Conservation (phyloP, 306 rosid species). For the Sindora glabra region DNA sequence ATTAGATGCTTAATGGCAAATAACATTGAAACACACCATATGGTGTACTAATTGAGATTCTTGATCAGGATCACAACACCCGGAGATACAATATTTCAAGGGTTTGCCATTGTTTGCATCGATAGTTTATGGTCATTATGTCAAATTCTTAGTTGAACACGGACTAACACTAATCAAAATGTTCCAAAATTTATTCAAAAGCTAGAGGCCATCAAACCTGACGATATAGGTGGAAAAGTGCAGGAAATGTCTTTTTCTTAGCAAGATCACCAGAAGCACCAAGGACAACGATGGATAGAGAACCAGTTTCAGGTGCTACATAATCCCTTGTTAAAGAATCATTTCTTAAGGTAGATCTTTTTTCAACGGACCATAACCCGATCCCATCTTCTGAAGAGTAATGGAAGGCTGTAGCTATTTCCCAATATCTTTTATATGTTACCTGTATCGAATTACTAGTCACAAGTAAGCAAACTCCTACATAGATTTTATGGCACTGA, state of each 20-base stretch:
- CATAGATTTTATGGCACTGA: not conserved
- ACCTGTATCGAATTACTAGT: not conserved
- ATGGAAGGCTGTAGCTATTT: conserved; percentile 1
- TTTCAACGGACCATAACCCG: conserved; percentile 57
- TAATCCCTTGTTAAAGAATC: conserved; percentile 42
- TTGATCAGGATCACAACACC: too few species aligned
- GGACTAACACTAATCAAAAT: not conserved
- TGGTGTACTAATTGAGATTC: too few species aligned
- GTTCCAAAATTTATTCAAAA: not conserved
- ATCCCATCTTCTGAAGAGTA: conserved; percentile 43
- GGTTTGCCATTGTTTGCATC: not conserved
- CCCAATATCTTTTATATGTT: conserved; percentile 4
- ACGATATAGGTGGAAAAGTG: conserved; percentile 68
- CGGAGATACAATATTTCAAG: too few species aligned
- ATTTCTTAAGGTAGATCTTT: conserved; percentile 20
- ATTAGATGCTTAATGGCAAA: too few species aligned
- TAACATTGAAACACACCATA: too few species aligned
- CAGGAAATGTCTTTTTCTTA: conserved; percentile 96
- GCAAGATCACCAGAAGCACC: conserved; percentile 99
- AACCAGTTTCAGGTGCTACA: conserved; percentile 52
- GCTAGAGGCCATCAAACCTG: conserved; percentile 42
- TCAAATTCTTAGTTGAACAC: too few species aligned
- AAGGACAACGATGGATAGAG: conserved; percentile 77
- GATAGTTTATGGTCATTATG: not conserved
- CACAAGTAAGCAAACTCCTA: conserved; percentile 3